Percentiles rank a stretch among this genome's conserved stretches.
Conservation (phyloP, 2,329 filamentous ascomycete species). For the Coniochaeta prunicola region DNA sequence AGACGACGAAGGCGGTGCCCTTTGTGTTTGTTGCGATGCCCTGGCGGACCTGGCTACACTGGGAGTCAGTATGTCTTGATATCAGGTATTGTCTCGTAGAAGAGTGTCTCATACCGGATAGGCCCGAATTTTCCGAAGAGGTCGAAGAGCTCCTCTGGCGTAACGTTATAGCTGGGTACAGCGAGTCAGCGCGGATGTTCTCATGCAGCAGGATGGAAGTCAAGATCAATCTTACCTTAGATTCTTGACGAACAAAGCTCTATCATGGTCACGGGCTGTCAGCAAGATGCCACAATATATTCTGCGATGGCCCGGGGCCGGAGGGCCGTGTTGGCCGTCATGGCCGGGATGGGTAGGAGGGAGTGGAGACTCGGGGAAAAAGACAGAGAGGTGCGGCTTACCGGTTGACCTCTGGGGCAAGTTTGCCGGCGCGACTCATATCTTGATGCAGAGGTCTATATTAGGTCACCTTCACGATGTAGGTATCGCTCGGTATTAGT, state of each 20-base stretch:
- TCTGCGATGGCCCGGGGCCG: neutral
- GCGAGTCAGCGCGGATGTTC: slow-evolving; percentile 35
- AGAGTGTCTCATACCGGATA: slow-evolving; percentile 59
- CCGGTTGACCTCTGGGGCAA: slow-evolving; percentile 99
- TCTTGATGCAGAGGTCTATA: slow-evolving; percentile 46
- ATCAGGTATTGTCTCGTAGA: neutral
- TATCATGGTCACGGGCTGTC: slow-evolving; percentile 28
- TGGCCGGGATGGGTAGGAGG: slow-evolving; percentile 3
- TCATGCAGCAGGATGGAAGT: slow-evolving; percentile 51
- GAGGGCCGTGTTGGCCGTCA: neutral
- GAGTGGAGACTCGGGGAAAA: slow-evolving; percentile 22
- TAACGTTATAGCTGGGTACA: slow-evolving; percentile 96
- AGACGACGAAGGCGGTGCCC: slow-evolving; percentile 97
- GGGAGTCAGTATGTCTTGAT: slow-evolving; percentile 13
- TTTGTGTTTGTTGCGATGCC: slow-evolving; percentile 97
- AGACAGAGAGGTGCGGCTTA: slow-evolving; percentile 39
- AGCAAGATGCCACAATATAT: slow-evolving; percentile 12
- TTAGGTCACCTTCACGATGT: slow-evolving; percentile 17
- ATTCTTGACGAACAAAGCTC: slow-evolving; percentile 99
- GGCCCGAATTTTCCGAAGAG: slow-evolving; percentile 97
- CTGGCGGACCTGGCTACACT: slow-evolving; percentile 85
- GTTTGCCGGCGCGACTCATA: slow-evolving; percentile 95
- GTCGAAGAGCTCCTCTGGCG: slow-evolving; percentile 94
- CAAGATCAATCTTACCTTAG: slow-evolving; percentile 70
- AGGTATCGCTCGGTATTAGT: slow-evolving; percentile 7